Evolutionary conservation across 108 stramenopile genomes (phyloP), one percentile per base, ranked within the genome.

Genomic region (Nitzschia palea): DNA sequence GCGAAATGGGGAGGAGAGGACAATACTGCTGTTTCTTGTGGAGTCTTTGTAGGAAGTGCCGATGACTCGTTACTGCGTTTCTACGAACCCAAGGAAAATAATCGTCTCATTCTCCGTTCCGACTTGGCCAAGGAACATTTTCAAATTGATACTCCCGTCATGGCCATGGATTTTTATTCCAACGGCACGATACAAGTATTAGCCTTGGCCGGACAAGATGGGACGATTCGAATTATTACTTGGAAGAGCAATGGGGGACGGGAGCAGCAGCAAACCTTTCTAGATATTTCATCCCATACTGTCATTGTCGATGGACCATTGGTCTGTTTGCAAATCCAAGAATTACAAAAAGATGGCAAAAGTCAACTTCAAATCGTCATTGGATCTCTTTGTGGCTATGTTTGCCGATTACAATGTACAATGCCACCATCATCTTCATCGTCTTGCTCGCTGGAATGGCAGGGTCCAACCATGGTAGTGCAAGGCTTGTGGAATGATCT

Each of bases 371-470:
- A 44, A 40, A 51, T 78, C 9, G 20, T 66, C 22, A 70, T 71
- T 8, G 83, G 83, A 10, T 84, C 83, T 4, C 30, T 84, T 57
- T 84, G 78, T 70, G 83, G 83, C 25, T 84, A 74, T 47, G 83
- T 67, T 22, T 73, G 67, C 35, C 66, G 45, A 36, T 51, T 78
- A 62, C n/a, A n/a, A n/a, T n/a, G n/a, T n/a, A 47, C 43, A 10
- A 35, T 27, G 18, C 4, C 44, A 12, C n/a, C 29, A 23, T 34
- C 52, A 2, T 29, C 32, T 17, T 2, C 20, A 4, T 18, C 47
- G 3, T 34, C 52, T 1, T 29, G n/a, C n/a, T 2, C 20, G 1
- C 8, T 32, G 3, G 33, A 53, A 35, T 82, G 81, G 81, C 30
- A 71, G 26, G 78, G 63, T 28, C 83, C 83, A 5, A 45, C 22